phyloP scores from a whole-genome alignment of 192 early-diverging fungal genomes.

The Chytriomyces hyalinus region DNA sequence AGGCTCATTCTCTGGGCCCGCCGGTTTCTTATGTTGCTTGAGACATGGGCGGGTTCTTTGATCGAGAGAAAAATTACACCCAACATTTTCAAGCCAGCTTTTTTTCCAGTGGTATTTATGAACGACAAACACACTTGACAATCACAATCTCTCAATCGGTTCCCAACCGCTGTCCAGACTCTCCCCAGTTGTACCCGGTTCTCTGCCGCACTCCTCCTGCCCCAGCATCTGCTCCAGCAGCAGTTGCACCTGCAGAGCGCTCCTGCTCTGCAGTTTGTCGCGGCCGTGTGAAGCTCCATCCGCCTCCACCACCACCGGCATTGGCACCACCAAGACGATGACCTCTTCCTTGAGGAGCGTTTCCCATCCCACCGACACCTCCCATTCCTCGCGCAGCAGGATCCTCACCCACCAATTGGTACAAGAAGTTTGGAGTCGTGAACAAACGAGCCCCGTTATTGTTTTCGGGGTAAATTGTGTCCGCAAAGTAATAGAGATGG shows the following conservation, averaged over 20 bases:
- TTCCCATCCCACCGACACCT: constrained; percentile 19
- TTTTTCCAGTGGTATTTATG: no score
- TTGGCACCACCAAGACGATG: constrained; percentile 12
- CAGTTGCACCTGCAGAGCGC: neutral
- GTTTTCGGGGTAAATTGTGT: constrained; percentile 66
- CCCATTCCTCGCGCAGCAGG: constrained; percentile 18
- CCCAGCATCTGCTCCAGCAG: neutral
- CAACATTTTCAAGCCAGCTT: no score
- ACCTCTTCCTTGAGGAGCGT: constrained; percentile 1
- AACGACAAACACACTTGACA: no score
- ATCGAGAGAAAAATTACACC: no score
- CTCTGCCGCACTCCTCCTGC: constrained; percentile 24
- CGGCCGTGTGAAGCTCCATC: constrained; percentile 15
- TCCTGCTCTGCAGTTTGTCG: neutral
- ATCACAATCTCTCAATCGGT: neutral
- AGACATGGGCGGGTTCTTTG: no score
- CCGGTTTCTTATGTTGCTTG: no score
- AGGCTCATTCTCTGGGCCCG: no score
- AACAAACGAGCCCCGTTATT: constrained; percentile 67
- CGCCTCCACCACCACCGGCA: constrained; percentile 3
- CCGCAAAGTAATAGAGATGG: constrained; percentile 77
- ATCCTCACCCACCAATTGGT: constrained; percentile 33
- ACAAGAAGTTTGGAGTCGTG: constrained; percentile 63
- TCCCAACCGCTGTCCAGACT: constrained; percentile 19
- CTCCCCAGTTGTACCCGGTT: constrained; percentile 24